Evolutionary conservation across 148 eudicot genomes (phyloP), one percentile per base, ranked within the genome.

Genomic region (Cornus kousa): DNA sequence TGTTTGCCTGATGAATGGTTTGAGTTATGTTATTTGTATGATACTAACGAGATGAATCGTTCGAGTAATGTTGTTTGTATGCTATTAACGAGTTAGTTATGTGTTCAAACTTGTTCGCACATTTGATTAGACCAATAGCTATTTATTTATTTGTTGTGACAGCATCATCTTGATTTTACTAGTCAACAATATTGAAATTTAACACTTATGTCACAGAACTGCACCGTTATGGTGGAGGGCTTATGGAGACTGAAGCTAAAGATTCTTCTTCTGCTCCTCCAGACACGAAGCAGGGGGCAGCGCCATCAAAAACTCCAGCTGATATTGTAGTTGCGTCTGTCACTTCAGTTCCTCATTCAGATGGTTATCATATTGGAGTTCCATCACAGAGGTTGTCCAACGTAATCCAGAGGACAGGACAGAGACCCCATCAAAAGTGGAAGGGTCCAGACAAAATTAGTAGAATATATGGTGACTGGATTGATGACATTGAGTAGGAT

Each of bases 391-490:
- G 95, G 88, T 65, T 84, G 77, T 80, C 91, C 6, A 85, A 73
- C 70, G 85, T 82, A 40, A 74, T 68, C 60, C 93, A 83, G 81
- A 82, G 82, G 77, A 75, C 86, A 4, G 97, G 93, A 33, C 91
- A 82, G 43, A 88, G 97, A 68, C 65, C 87, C 43, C 57, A 67
- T 55, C 91, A 88, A 73, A 92, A 92, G 77, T 94, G 98, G 98
- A 93, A 93, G 72, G 97, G 97, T 22, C 98, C 98, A 1, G 93
- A 94, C 83, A 94, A 92, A 81, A 94, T 94, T 73, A 94, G 98
- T 80, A 83, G 90, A 77, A 94, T 94, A 79, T 94, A 94, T 78
- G 98, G 98, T 35, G 98, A 94, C 81, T 94, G 98, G 98, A 94
- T 94, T 23, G 98, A 92, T 64, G 97, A 94, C 71, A 75, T 89